These are phyloP conservation scores for Saturnispora bothae DNA, from an alignment of 805 yeast species.

Conservation along the genomic window DNA sequence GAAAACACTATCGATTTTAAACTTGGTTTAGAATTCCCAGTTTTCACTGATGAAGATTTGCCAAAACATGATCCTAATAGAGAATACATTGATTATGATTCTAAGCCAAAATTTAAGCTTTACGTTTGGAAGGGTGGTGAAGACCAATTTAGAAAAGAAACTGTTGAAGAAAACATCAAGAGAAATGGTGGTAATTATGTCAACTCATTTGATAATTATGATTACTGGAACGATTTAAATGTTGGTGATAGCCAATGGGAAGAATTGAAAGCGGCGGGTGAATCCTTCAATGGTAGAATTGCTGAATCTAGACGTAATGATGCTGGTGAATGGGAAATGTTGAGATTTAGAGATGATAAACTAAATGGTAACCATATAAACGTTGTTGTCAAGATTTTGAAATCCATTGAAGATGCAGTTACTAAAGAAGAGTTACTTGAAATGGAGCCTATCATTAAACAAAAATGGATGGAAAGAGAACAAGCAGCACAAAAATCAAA, in stretches of 20 bases:
- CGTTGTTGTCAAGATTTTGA: constrained; percentile 73
- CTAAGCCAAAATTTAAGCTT: constrained; percentile 59
- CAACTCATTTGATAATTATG: constrained; percentile 36
- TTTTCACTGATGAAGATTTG: constrained; percentile 50
- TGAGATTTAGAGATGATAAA: constrained; percentile 91
- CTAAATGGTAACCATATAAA: constrained; percentile 73
- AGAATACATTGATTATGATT: constrained; percentile 71
- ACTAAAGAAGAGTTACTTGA: constrained; percentile 62
- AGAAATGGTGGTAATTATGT: constrained; percentile 25
- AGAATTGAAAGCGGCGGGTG: constrained; percentile 50
- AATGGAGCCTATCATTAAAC: constrained; percentile 45
- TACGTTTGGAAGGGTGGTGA: constrained; percentile 67
- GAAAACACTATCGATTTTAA: constrained; percentile 91
- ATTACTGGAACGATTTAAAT: constrained; percentile 53
- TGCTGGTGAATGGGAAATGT: constrained; percentile 66
- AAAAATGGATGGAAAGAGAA: constrained; percentile 53
- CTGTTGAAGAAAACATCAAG: constrained; percentile 27
- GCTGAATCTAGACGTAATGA: constrained; percentile 71
- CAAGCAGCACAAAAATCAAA: constrained; percentile 21
- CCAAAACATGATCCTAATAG: constrained; percentile 58
- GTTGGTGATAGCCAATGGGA: constrained; percentile 75
- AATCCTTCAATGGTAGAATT: constrained; percentile 82
- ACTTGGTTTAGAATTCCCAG: constrained; percentile 50
- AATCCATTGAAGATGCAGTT: constrained; percentile 81
- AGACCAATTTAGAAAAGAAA: constrained; percentile 25